Percentiles rank a stretch among this genome's conserved stretches.
Evolutionary conservation across 805 yeast genomes (phyloP).

Genomic region (Candida mattraensis): DNA sequence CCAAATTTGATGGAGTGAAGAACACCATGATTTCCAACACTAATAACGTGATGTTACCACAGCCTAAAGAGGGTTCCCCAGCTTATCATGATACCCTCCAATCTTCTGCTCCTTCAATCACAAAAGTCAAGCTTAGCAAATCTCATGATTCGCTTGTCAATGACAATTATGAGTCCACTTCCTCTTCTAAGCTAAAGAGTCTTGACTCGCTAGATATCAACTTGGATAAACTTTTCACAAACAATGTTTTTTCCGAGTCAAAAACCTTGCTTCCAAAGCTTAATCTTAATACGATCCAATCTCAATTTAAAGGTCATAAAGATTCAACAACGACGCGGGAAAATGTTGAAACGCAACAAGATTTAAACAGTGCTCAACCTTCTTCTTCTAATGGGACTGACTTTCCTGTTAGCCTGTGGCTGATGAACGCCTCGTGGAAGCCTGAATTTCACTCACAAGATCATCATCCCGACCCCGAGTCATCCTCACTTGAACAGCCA

Average conservation of each 20-base stretch:
- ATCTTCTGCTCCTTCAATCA: conserved; percentile 11
- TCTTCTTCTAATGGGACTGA: conserved; percentile 3
- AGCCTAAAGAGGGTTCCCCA: conserved; percentile 2
- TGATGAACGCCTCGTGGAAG: conserved; percentile 20
- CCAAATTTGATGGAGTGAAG: not conserved
- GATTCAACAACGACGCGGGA: not conserved
- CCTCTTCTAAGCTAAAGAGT: conserved; percentile 11
- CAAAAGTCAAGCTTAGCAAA: conserved; percentile 12
- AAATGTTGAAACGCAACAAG: not conserved
- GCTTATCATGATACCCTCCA: conserved; percentile 3
- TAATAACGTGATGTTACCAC: conserved; percentile 14
- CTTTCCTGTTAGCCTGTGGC: conserved; percentile 20
- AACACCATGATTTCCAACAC: conserved; percentile 15
- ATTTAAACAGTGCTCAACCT: not conserved
- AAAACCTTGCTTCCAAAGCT: conserved; percentile 19
- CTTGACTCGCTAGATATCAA: conserved; percentile 18
- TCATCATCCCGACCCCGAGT: not conserved
- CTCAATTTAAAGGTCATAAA: not conserved
- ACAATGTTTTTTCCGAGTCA: conserved; percentile 26
- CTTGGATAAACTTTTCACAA: conserved; percentile 26
- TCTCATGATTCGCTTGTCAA: conserved; percentile 2
- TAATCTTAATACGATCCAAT: conserved; percentile 11
- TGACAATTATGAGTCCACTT: conserved; percentile 1
- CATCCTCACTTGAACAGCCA: not conserved
- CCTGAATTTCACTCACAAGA: conserved; percentile 13